phyloP scores from a whole-genome alignment of 2,329 filamentous ascomycete genomes.

The Lecanicillium sp. region DNA sequence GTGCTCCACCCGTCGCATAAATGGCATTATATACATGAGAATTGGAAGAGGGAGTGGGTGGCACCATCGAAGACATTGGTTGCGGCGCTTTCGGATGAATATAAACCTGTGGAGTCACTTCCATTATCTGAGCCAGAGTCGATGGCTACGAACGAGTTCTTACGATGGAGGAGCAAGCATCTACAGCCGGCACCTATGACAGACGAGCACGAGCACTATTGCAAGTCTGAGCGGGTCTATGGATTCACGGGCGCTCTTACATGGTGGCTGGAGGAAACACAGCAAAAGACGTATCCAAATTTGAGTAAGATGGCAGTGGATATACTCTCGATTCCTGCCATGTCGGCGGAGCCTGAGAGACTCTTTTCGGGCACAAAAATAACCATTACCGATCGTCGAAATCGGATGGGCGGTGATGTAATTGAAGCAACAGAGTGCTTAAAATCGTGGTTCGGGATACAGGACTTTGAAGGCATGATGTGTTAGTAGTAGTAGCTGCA shows the following conservation, averaged over 20 bases:
- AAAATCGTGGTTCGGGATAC: slow-evolving; percentile 11
- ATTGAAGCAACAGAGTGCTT: slow-evolving; percentile 14
- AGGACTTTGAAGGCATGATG: not conserved
- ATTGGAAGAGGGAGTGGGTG: slow-evolving; percentile 13
- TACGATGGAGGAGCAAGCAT: slow-evolving; percentile 10
- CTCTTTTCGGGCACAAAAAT: slow-evolving; percentile 14
- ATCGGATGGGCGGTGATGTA: slow-evolving; percentile 13
- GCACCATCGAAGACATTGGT: too few species aligned
- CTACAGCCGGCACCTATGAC: slow-evolving; percentile 4
- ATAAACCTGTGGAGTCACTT: slow-evolving; percentile 11
- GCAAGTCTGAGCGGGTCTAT: slow-evolving; percentile 11
- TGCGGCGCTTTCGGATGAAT: slow-evolving; percentile 7
- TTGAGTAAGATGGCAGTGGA: slow-evolving; percentile 12
- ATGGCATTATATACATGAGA: slow-evolving; percentile 15
- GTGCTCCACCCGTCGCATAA: slow-evolving; percentile 14
- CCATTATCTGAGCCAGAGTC: not conserved
- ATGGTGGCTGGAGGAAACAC: slow-evolving; percentile 9
- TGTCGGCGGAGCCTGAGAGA: slow-evolving; percentile 14
- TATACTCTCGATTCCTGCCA: slow-evolving; percentile 7
- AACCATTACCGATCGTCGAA: slow-evolving; percentile 13
- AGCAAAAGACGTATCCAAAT: slow-evolving; percentile 10
- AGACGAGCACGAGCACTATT: slow-evolving; percentile 12
- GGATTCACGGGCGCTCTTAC: slow-evolving; percentile 9
- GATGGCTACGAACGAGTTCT: slow-evolving; percentile 11
- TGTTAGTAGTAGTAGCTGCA: not conserved